Evolutionary conservation across 176 grass and related monocot genomes (phyloP), one percentile per base, ranked within the genome.

Genomic region (Musa acuminata): DNA sequence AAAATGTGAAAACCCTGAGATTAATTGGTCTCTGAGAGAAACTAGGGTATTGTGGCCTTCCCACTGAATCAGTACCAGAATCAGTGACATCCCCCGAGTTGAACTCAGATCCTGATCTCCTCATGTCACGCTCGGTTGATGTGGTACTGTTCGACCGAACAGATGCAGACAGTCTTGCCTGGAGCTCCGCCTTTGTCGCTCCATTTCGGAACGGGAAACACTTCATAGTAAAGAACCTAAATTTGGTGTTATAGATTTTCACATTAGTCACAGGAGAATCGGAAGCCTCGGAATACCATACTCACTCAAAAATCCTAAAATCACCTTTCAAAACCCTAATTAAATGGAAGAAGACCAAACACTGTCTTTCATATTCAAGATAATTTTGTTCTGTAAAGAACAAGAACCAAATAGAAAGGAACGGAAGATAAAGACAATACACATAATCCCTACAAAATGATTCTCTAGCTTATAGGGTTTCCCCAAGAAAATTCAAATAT

Each of bases 1-100:
- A 75, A 63, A 94, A 91, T 11, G 96, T 64, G 84, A 99, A 99
- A 16, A 86, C 91, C 69, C 91, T 86, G 54, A 99, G 88, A 82
- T 95, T 91, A 79, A 73, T 72, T 6, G 86, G 91, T 9, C 60
- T 84, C 76, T 99, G 88, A 20, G 96, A 91, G 82, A 99, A 99
- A 74, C 91, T 99, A 5, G 86, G 96, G 22, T 89, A 99, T 54
- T 99, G 91, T 2, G 80, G 80, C 77, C 86, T 86, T 51, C 74
- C 83, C 76, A 99, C 76, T 0, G 96, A 99, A 52, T 87, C 82
- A 0, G 86, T 62, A 22, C 90, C 91, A 68, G 80, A 63, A 63
- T 98, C 95, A 0, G 90, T 94, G 64, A 68, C 87, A 71, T 93
- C 81, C 54, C 75, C 11, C 51, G 88, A 94, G 60, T 79, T 94